Conservation (phyloP, 768 basidiomycete genomes). For the Pulveroboletus sp. region DNA sequence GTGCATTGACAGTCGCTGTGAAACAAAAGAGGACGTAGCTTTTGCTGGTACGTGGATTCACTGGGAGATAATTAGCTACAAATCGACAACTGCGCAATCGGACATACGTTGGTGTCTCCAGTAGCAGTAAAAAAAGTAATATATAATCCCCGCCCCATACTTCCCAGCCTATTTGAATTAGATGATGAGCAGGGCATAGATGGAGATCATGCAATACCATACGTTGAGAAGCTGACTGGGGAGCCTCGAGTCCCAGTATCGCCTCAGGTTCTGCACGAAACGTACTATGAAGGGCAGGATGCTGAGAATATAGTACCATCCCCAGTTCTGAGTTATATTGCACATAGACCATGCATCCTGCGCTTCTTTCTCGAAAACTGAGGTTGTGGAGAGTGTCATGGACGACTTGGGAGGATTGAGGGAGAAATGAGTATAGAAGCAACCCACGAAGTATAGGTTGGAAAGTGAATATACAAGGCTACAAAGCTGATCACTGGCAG, state of each 20-base stretch:
- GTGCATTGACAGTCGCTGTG: conserved; percentile 53
- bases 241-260: conserved; percentile 74
- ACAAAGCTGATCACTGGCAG: conserved; percentile 70
- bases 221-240: conserved; percentile 86
- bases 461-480: conserved; percentile 73
- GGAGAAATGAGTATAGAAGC: conserved; percentile 49
- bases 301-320: conserved; percentile 52
- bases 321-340: conserved; percentile 51
- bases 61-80: background rate
- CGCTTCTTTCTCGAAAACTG: conserved; percentile 31
- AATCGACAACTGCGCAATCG: background rate
- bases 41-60: conserved; percentile 37
- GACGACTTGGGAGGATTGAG: background rate
- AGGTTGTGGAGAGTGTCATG: background rate
- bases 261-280: conserved; percentile 79
- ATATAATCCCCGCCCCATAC: conserved; percentile 64
- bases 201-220: conserved; percentile 17
- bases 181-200: background rate
- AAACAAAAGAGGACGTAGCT: conserved; percentile 69
- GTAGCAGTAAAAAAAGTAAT: conserved; percentile 62
- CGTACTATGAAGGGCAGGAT: conserved; percentile 71
- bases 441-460: conserved; percentile 68
- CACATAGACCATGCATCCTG: conserved; percentile 42
- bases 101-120: conserved; percentile 67
- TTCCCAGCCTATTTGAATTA: conserved; percentile 66